A percentile compares a stretch with the other conserved stretches of the same genome.
Evolutionary conservation across 768 basidiomycete species (phyloP).

Genomic region (Ramaria sp.): DNA sequence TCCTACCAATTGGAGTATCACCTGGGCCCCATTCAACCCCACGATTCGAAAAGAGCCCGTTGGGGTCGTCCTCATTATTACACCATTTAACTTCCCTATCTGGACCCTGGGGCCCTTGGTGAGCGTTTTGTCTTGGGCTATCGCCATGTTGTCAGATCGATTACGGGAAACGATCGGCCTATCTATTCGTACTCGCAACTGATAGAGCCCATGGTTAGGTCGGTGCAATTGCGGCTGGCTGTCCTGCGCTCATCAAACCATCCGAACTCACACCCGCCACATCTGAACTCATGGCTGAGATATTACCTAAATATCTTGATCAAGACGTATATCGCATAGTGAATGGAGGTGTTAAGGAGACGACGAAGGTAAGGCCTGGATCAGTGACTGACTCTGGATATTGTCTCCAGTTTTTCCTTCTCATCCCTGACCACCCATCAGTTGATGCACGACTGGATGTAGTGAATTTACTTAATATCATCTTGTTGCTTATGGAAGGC

Average conservation of each 20-base stretch:
- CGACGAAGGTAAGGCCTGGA: slow-evolving; percentile 33
- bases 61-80: slow-evolving; percentile 57
- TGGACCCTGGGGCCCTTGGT: slow-evolving; percentile 41
- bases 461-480: not conserved
- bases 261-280: slow-evolving; percentile 19
- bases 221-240: slow-evolving; percentile 26
- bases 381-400: not conserved
- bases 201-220: slow-evolving; percentile 5
- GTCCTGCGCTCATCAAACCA: slow-evolving; percentile 20
- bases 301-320: slow-evolving; percentile 40
- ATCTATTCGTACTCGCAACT: not conserved
- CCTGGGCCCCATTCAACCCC: slow-evolving; percentile 44
- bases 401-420: not conserved
- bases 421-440: too few species aligned
- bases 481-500: not conserved
- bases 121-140: slow-evolving; percentile 12
- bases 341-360: slow-evolving; percentile 57
- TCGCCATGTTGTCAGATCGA: too few species aligned
- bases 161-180: too few species aligned
- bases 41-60: slow-evolving; percentile 66
- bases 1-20: slow-evolving; percentile 31
- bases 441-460: too few species aligned
- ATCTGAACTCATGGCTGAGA: slow-evolving; percentile 16
- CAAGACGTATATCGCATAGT: slow-evolving; percentile 51
- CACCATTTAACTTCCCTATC: slow-evolving; percentile 45